phyloP scores from a whole-genome alignment of 441 rosid genomes.

The Populus trichocarpa region DNA sequence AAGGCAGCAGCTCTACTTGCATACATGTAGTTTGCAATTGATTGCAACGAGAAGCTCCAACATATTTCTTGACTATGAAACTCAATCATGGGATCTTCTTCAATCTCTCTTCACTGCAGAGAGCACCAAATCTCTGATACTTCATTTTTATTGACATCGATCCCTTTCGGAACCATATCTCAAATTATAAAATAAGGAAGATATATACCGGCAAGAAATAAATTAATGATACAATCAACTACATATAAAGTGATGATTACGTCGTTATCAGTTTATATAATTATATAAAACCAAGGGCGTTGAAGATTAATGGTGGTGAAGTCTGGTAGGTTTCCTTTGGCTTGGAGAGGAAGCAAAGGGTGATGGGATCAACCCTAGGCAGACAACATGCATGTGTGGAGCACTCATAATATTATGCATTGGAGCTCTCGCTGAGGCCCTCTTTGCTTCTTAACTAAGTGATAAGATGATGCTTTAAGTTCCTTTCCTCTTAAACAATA shows the following conservation, averaged over 20 bases:
- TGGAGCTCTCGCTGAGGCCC: neutral
- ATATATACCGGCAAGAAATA: too few species aligned
- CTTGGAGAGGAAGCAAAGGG: slow-evolving; percentile 14
- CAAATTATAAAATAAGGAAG: neutral
- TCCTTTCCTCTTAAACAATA: neutral
- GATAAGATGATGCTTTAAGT: neutral
- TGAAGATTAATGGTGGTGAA: neutral
- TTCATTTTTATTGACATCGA: too few species aligned
- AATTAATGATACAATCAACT: too few species aligned
- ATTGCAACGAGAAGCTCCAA: too few species aligned
- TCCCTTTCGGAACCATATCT: neutral
- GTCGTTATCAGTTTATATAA: too few species aligned
- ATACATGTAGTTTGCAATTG: too few species aligned
- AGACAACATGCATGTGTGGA: neutral
- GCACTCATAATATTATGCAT: neutral
- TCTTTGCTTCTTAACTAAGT: slow-evolving; percentile 21
- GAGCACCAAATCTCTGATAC: neutral
- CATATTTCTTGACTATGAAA: too few species aligned
- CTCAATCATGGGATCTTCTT: too few species aligned
- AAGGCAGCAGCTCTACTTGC: neutral
- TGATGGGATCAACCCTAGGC: neutral
- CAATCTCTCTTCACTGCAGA: neutral
- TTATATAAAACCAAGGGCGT: too few species aligned
- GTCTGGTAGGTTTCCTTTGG: neutral
- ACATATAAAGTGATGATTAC: too few species aligned